phyloP scores from a whole-genome alignment of 768 basidiomycete species.

The Pulveroboletus ravenelii region DNA sequence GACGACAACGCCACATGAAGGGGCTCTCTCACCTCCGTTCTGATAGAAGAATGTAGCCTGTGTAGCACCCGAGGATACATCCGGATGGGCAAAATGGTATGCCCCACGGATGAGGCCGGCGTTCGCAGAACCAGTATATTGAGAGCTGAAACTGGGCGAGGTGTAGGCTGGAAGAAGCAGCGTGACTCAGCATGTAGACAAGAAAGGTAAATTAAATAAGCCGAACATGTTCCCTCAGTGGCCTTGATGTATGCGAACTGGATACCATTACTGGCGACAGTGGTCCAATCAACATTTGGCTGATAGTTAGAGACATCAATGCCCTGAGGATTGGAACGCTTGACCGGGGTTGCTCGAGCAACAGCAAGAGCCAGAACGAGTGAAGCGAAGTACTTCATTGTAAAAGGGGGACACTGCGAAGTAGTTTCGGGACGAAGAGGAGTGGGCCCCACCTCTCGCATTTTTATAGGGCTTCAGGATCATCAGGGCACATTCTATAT shows the following conservation, averaged over 20 bases:
- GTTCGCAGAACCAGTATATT: constrained; percentile 54
- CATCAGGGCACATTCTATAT: neutral
- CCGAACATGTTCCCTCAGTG: constrained; percentile 53
- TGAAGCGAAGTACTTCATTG: constrained; percentile 20
- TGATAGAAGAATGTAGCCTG: constrained; percentile 59
- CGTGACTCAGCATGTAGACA: neutral
- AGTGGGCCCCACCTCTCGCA: neutral
- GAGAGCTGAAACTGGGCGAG: constrained; percentile 34
- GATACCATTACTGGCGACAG: constrained; percentile 47
- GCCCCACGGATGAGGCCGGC: constrained; percentile 54
- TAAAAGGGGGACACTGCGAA: neutral
- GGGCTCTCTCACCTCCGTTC: constrained; percentile 40
- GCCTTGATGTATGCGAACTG: constrained; percentile 63
- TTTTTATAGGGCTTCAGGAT: constrained; percentile 11
- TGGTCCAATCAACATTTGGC: constrained; percentile 45
- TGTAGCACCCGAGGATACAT: constrained; percentile 46
- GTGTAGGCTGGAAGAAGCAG: constrained; percentile 15
- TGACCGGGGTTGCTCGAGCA: constrained; percentile 12
- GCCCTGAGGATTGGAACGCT: constrained; percentile 41
- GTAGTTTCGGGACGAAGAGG: neutral
- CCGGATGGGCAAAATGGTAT: constrained; percentile 60
- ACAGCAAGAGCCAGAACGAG: constrained; percentile 15
- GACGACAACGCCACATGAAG: neutral
- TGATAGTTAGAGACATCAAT: constrained; percentile 56
- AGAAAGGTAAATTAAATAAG: neutral